A percentile compares a stretch with the other conserved stretches of the same genome.
Conservation (phyloP, 2,329 filamentous ascomycete genomes). For the Penicillium sp. region DNA sequence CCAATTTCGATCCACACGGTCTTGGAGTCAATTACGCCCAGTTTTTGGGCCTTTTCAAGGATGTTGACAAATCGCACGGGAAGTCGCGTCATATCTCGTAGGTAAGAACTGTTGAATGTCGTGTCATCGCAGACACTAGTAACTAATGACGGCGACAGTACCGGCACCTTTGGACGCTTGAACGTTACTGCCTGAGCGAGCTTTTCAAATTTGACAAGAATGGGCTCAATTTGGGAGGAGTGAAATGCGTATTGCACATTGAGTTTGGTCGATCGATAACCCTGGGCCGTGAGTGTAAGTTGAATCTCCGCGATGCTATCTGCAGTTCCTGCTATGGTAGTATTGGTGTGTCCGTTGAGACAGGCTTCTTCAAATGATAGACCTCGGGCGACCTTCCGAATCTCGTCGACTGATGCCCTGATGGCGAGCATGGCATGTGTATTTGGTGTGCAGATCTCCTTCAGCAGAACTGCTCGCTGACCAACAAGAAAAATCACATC, state of each 20-base stretch:
- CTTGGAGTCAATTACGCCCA: background rate
- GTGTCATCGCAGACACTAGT: background rate
- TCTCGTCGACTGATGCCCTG: background rate
- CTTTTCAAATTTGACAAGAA: background rate
- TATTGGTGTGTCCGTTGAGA: background rate
- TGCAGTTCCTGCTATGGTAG: background rate
- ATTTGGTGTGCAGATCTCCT: conserved; percentile 60
- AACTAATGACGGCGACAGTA: background rate
- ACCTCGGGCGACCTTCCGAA: background rate
- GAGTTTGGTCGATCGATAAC: background rate
- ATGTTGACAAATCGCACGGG: background rate
- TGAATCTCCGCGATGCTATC: background rate
- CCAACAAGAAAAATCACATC: conserved; percentile 65
- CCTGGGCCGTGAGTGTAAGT: background rate
- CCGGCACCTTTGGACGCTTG: background rate
- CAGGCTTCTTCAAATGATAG: background rate
- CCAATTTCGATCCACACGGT: background rate
- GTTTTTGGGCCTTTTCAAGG: background rate
- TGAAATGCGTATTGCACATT: conserved; percentile 3
- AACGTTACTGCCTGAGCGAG: background rate
- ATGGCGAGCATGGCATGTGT: conserved; percentile 64
- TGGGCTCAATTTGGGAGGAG: conserved; percentile 1
- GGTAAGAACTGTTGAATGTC: background rate
- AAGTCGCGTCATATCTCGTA: background rate
- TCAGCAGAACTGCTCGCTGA: conserved; percentile 59